Evolutionary conservation across 208 protist genomes (phyloP).

Genomic region (Acanthamoeba lenticulata): DNA sequence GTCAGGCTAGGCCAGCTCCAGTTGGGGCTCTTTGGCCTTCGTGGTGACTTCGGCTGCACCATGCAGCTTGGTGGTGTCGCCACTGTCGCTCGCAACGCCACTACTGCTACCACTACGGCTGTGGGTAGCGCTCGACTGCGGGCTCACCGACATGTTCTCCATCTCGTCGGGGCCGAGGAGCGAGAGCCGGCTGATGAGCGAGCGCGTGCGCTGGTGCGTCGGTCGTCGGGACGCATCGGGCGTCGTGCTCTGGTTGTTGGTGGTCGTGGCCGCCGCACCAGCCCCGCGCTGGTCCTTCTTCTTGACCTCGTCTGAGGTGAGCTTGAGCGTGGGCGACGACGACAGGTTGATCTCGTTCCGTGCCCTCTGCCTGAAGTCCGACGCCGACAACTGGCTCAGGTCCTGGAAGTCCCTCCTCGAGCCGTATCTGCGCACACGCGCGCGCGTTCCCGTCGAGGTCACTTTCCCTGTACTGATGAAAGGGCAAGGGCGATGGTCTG

Average conservation of each 20-base stretch:
- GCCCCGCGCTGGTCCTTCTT: too few relatives aligned
- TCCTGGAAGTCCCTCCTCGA: slow-evolving; percentile 4
- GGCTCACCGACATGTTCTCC: slow-evolving; percentile 4
- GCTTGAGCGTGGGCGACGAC: slow-evolving; percentile 13
- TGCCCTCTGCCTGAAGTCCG: slow-evolving; percentile 21
- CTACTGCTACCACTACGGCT: too few relatives aligned
- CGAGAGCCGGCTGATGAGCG: not conserved
- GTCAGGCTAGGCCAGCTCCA: too few relatives aligned
- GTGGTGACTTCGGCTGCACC: too few relatives aligned
- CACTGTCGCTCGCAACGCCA: too few relatives aligned
- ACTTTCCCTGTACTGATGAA: too few relatives aligned
- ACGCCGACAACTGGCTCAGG: not conserved
- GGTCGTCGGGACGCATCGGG: not conserved
- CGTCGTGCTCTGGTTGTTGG: too few relatives aligned
- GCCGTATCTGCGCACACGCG: slow-evolving; percentile 14
- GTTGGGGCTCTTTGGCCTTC: too few relatives aligned
- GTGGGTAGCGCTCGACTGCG: not conserved
- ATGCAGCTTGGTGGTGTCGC: not conserved
- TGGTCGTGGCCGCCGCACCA: too few relatives aligned
- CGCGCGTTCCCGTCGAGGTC: too few relatives aligned
- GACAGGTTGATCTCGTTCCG: slow-evolving; percentile 12
- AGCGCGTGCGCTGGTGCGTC: not conserved
- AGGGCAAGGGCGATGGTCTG: too few relatives aligned
- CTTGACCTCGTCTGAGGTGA: slow-evolving; percentile 42
- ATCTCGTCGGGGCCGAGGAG: slow-evolving; percentile 2